These are phyloP conservation scores for Lactarius akahatsu DNA, from an alignment of 768 basidiomycete genomes.

Conservation along the genomic window DNA sequence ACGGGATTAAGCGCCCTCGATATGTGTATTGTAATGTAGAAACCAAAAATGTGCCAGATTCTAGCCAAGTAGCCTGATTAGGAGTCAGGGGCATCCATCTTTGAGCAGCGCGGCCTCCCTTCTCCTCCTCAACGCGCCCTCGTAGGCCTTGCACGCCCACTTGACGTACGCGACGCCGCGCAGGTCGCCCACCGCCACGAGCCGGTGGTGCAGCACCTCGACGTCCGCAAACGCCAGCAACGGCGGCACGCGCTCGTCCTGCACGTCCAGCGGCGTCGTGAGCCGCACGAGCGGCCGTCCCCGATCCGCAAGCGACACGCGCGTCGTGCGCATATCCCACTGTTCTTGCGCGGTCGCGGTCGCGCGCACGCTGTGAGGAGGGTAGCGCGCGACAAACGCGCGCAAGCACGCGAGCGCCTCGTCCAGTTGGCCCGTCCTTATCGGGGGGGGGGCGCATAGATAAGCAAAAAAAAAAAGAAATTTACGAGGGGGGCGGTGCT, in stretches of 20 bases:
- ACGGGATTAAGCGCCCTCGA: constrained; percentile 13
- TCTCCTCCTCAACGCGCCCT: constrained; percentile 60
- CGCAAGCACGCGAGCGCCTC: constrained; percentile 56
- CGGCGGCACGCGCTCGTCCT: constrained; percentile 81
- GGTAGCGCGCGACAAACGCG: constrained; percentile 64
- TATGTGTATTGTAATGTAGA: constrained; percentile 18
- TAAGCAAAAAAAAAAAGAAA: too few species aligned
- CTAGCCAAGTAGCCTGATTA: background rate
- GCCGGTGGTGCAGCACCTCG: constrained; percentile 73
- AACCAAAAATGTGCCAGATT: constrained; percentile 9
- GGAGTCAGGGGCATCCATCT: background rate
- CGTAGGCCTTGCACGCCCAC: constrained; percentile 72
- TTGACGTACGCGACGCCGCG: constrained; percentile 66
- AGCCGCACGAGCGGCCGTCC: constrained; percentile 70
- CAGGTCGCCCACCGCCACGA: constrained; percentile 44
- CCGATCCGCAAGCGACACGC: constrained; percentile 56
- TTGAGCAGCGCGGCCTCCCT: constrained; percentile 41
- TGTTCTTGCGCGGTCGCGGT: constrained; percentile 26
- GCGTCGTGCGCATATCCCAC: constrained; percentile 41
- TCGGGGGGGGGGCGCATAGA: background rate
- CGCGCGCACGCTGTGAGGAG: constrained; percentile 50
- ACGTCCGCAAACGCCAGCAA: constrained; percentile 73
- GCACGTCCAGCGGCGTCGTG: constrained; percentile 53
- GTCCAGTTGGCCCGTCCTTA: constrained; percentile 50
- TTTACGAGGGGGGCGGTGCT: background rate